phyloP scores from a whole-genome alignment of 1,139 yeast species.

The Yamadazyma atmosphaerica region DNA sequence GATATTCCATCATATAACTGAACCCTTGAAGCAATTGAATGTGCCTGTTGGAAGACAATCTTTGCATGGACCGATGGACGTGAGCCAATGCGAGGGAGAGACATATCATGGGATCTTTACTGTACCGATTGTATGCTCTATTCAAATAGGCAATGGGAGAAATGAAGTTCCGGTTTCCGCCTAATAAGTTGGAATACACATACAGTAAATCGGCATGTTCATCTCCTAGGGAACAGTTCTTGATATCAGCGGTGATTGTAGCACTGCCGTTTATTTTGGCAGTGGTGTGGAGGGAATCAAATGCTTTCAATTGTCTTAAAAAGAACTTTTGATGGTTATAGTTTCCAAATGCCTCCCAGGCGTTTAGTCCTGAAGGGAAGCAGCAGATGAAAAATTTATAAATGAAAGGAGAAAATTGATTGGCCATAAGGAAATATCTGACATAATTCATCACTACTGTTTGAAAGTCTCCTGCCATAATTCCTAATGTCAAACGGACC shows the following conservation, averaged over 20 bases:
- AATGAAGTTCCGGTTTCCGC: constrained; percentile 79
- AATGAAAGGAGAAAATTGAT: constrained; percentile 74
- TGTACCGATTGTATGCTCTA: constrained; percentile 60
- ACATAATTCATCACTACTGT: constrained; percentile 51
- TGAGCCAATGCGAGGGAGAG: constrained; percentile 77
- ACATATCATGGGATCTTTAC: constrained; percentile 77
- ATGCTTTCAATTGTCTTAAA: constrained; percentile 84
- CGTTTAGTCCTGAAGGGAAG: constrained; percentile 60
- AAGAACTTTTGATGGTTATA: constrained; percentile 88
- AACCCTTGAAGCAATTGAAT: constrained; percentile 85
- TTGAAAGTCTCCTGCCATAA: constrained; percentile 51
- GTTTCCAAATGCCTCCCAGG: constrained; percentile 63
- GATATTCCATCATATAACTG: constrained; percentile 72
- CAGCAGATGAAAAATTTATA: constrained; percentile 68
- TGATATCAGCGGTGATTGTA: constrained; percentile 50
- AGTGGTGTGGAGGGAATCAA: constrained; percentile 62
- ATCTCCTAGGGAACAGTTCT: constrained; percentile 39
- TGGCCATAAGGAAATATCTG: constrained; percentile 61
- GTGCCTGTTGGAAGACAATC: constrained; percentile 84
- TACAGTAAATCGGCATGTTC: constrained; percentile 74
- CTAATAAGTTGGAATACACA: constrained; percentile 76
- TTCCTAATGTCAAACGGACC: constrained; percentile 66
- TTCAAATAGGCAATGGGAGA: constrained; percentile 72
- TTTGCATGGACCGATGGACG: constrained; percentile 89
- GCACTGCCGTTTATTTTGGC: constrained; percentile 75